Percentiles rank a stretch among this genome's conserved stretches.
Conservation (phyloP, 768 basidiomycete genomes). For the Trametes coccinea region DNA sequence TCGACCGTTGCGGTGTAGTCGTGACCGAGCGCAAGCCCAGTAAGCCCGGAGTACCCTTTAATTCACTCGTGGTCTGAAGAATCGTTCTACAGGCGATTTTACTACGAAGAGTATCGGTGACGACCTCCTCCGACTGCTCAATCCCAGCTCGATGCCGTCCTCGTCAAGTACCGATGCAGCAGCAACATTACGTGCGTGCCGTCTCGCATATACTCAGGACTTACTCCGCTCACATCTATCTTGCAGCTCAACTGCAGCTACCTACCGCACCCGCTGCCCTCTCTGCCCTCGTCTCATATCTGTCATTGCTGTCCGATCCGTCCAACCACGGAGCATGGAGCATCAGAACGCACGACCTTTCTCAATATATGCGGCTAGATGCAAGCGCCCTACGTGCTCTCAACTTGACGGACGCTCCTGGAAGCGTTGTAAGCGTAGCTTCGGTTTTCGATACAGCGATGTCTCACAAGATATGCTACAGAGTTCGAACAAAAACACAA, state of each 20-base stretch:
- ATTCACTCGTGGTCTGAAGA: not conserved
- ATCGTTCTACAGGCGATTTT: slow-evolving; percentile 69
- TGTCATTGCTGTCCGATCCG: slow-evolving; percentile 74
- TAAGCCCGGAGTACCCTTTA: slow-evolving; percentile 37
- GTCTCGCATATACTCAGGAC: not conserved
- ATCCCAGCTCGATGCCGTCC: slow-evolving; percentile 39
- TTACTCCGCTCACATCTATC: not conserved
- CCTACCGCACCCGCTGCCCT: slow-evolving; percentile 79
- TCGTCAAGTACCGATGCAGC: slow-evolving; percentile 51
- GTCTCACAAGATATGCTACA: slow-evolving; percentile 25
- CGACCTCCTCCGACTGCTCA: slow-evolving; percentile 73
- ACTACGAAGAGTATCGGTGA: slow-evolving; percentile 75
- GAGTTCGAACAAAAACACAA: slow-evolving; percentile 78
- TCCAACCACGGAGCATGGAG: slow-evolving; percentile 80
- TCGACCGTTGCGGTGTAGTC: slow-evolving; percentile 90
- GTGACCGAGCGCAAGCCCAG: slow-evolving; percentile 88
- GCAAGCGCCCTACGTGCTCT: slow-evolving; percentile 91
- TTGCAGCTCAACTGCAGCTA: slow-evolving; percentile 73
- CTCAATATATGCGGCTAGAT: slow-evolving; percentile 94
- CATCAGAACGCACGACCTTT: slow-evolving; percentile 84
- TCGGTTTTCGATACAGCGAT: not conserved
- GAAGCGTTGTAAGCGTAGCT: slow-evolving; percentile 38
- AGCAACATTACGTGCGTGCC: slow-evolving; percentile 52
- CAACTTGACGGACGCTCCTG: slow-evolving; percentile 75
- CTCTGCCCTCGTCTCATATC: slow-evolving; percentile 79